Evolutionary conservation across 495 filamentous ascomycete species (phyloP).

Genomic region (Podospora australis): DNA sequence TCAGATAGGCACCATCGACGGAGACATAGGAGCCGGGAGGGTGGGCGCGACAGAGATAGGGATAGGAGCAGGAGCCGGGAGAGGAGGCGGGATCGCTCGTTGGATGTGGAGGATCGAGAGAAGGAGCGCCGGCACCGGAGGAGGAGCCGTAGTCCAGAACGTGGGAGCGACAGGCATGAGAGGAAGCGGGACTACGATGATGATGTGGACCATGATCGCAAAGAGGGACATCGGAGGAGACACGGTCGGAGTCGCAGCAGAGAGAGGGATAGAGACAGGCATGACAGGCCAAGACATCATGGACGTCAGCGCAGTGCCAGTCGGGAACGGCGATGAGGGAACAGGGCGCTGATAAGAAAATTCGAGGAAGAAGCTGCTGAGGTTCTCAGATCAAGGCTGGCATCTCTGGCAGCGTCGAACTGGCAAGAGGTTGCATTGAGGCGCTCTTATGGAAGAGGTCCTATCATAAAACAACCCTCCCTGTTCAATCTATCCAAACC

Average conservation of each 20-base stretch:
- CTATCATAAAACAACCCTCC: too few relatives aligned
- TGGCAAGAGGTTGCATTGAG: too few relatives aligned
- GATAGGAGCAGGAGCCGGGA: constrained; percentile 36
- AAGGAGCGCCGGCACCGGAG: constrained; percentile 11
- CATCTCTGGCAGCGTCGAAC: too few relatives aligned
- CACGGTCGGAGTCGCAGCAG: constrained; percentile 26
- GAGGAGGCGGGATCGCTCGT: constrained; percentile 13
- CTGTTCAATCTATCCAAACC: too few relatives aligned
- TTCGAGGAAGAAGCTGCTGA: too few relatives aligned
- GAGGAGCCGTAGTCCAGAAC: constrained; percentile 26
- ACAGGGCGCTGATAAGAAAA: too few relatives aligned
- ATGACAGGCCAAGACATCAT: constrained; percentile 2
- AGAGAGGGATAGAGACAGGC: constrained; percentile 8
- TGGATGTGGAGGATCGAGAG: constrained; percentile 5
- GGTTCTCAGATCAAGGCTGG: too few relatives aligned
- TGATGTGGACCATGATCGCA: constrained; percentile 8
- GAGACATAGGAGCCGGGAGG: constrained; percentile 13
- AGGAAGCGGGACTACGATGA: constrained; percentile 10
- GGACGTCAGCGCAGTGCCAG: constrained; percentile 17
- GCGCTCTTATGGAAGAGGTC: too few relatives aligned
- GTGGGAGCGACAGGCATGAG: constrained; percentile 1
- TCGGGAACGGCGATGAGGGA: neutral
- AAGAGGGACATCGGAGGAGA: neutral
- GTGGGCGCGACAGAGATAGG: constrained; percentile 17
- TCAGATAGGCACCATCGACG: constrained; percentile 7